Percentiles rank a stretch among this genome's conserved stretches.
Evolutionary conservation across 2,329 filamentous ascomycete genomes (phyloP).

Genomic region (Neobulgaria alba): DNA sequence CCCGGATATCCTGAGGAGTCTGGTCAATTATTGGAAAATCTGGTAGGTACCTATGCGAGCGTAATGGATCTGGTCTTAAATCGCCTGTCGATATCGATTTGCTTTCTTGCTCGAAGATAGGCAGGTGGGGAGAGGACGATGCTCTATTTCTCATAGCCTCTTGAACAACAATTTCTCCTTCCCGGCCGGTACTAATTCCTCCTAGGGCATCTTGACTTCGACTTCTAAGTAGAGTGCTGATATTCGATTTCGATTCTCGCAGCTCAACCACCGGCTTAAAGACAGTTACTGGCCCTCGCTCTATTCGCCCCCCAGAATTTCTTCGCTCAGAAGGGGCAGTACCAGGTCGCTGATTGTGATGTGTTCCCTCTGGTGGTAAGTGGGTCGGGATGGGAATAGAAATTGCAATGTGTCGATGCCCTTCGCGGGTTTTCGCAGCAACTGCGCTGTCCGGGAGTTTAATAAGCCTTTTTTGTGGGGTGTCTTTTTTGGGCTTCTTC

Average conservation of each 20-base stretch:
- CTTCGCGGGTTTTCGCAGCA: constrained; percentile 42
- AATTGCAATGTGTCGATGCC: constrained; percentile 51
- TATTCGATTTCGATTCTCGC: constrained; percentile 24
- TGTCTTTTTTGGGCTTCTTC: constrained; percentile 29
- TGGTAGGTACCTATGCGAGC: constrained; percentile 1
- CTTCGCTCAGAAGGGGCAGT: too few species aligned
- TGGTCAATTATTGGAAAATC: constrained; percentile 8
- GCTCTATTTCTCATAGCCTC: not conserved
- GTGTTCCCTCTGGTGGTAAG: not conserved
- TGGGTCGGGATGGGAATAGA: constrained; percentile 40
- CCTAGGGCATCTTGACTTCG: not conserved
- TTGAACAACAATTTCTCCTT: not conserved
- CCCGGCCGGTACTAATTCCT: too few species aligned
- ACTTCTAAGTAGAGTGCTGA: not conserved
- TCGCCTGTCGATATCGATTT: constrained; percentile 2
- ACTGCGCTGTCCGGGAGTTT: constrained; percentile 47
- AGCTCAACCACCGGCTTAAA: constrained; percentile 32
- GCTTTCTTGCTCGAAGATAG: not conserved
- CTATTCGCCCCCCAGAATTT: too few species aligned
- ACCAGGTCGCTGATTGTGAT: constrained; percentile 1
- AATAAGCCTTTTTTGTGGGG: constrained; percentile 26
- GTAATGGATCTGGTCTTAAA: constrained; percentile 2
- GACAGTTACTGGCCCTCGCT: constrained; percentile 20
- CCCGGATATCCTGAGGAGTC: constrained; percentile 6
- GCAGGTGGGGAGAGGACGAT: not conserved